phyloP scores from a whole-genome alignment of 2,329 filamentous ascomycete genomes.

The Teratosphaeria zuluensis region DNA sequence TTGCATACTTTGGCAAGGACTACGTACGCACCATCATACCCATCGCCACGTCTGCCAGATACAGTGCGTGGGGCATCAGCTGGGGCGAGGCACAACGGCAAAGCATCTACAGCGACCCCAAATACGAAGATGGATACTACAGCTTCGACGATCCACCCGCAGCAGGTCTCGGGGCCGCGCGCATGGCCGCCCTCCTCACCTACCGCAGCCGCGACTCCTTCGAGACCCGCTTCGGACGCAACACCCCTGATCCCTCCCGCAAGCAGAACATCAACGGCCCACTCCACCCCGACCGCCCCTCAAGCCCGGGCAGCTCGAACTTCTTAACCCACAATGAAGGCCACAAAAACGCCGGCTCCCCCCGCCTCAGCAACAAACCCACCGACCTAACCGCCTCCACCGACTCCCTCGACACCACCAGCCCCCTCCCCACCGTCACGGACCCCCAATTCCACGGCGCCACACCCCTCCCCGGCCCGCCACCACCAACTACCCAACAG shows the following conservation, averaged over 20 bases:
- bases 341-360: constrained; percentile 38
- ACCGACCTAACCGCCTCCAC: constrained; percentile 20
- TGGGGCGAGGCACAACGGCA: constrained; percentile 84
- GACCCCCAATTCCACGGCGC: constrained; percentile 40
- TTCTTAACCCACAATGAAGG: constrained; percentile 46
- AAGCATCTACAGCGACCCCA: constrained; percentile 95
- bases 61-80: constrained; percentile 84
- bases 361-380: constrained; percentile 32
- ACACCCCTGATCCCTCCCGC: constrained; percentile 75
- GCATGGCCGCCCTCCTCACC: constrained; percentile 92
- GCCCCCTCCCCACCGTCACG: constrained; percentile 17
- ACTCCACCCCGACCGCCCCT: constrained; percentile 38
- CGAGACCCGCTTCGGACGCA: constrained; percentile 87
- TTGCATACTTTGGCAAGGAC: constrained; percentile 80
- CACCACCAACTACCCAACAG: constrained; percentile 6
- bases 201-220: constrained; percentile 97
- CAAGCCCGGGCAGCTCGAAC: constrained; percentile 34
- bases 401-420: constrained; percentile 12
- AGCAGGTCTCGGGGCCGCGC: constrained; percentile 81
- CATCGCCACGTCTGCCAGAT: constrained; percentile 73
- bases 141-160: constrained; percentile 74
- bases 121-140: constrained; percentile 97
- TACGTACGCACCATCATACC: constrained; percentile 74
- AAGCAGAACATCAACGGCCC: constrained; percentile 69
- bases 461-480: constrained; percentile 24